Conservation (phyloP, 371 early-diverging fungal genomes). For the Mortierella sp. region DNA sequence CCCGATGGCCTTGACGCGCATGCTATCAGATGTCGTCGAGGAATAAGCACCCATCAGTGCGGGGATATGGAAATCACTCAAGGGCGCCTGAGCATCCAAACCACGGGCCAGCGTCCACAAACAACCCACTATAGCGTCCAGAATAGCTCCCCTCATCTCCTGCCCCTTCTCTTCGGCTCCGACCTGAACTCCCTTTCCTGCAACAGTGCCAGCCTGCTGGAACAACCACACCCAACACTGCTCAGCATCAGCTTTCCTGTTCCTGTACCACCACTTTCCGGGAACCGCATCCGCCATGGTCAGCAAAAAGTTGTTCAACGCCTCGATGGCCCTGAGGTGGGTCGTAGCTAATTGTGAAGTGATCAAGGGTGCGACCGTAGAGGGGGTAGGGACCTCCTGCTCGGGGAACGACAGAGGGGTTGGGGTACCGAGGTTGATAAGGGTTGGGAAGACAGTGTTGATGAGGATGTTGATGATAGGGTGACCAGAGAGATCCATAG, state of each 20-base stretch:
- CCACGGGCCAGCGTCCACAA: slow-evolving; percentile 83
- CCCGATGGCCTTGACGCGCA: slow-evolving; percentile 81
- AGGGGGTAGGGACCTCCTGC: slow-evolving; percentile 47
- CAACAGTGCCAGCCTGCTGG: slow-evolving; percentile 62
- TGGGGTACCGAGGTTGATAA: slow-evolving; percentile 67
- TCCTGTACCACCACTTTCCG: slow-evolving; percentile 76
- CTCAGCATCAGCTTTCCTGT: slow-evolving; percentile 65
- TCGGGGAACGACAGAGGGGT: slow-evolving; percentile 67
- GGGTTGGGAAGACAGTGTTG: slow-evolving; percentile 63
- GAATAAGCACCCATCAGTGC: slow-evolving; percentile 66
- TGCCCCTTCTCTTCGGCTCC: slow-evolving; percentile 59
- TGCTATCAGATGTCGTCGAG: slow-evolving; percentile 61
- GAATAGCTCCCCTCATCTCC: slow-evolving; percentile 61
- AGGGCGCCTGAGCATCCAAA: slow-evolving; percentile 65
- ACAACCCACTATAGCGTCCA: slow-evolving; percentile 79
- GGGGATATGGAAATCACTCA: slow-evolving; percentile 63
- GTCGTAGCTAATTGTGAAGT: slow-evolving; percentile 66
- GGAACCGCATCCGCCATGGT: slow-evolving; percentile 76
- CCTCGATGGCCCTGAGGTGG: slow-evolving; percentile 80
- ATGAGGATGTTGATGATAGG: slow-evolving; percentile 66
- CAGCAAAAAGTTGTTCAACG: slow-evolving; percentile 83
- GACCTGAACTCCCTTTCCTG: slow-evolving; percentile 60
- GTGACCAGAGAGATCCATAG: slow-evolving; percentile 53
- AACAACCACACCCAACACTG: slow-evolving; percentile 77
- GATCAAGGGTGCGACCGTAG: slow-evolving; percentile 59